Conservation (phyloP, 2,329 filamentous ascomycete genomes). For the Pestalotiopsis sp. region DNA sequence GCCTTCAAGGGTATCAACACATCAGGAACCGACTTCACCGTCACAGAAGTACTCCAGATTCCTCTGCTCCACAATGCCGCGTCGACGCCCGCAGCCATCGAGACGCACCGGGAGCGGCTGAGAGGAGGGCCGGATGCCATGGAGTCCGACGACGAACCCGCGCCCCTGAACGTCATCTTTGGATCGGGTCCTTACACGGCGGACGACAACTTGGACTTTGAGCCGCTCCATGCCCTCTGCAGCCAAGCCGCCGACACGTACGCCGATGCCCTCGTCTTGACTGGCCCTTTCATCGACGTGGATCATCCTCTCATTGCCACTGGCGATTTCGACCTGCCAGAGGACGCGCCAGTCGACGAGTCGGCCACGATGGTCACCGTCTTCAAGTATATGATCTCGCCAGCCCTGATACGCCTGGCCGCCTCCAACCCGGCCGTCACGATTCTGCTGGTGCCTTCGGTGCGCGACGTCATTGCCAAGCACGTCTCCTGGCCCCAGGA, state of each 20-base stretch:
- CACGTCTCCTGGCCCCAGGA: slow-evolving; percentile 68
- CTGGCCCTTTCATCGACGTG: slow-evolving; percentile 86
- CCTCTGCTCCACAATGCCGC: slow-evolving; percentile 76
- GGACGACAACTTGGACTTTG: slow-evolving; percentile 88
- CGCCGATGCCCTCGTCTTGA: slow-evolving; percentile 77
- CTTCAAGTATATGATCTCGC: slow-evolving; percentile 78
- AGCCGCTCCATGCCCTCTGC: slow-evolving; percentile 81
- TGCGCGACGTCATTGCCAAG: slow-evolving; percentile 66
- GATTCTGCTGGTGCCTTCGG: slow-evolving; percentile 80
- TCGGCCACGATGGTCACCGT: slow-evolving; percentile 77
- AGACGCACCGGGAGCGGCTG: slow-evolving; percentile 68
- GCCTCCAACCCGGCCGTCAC: slow-evolving; percentile 72
- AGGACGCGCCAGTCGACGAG: slow-evolving; percentile 65
- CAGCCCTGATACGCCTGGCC: slow-evolving; percentile 69
- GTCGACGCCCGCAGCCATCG: slow-evolving; percentile 64
- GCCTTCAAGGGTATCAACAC: slow-evolving; percentile 85
- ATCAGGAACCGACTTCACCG: slow-evolving; percentile 79
- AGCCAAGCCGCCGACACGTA: slow-evolving; percentile 71
- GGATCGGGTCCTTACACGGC: slow-evolving; percentile 89
- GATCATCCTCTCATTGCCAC: slow-evolving; percentile 86
- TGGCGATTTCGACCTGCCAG: slow-evolving; percentile 76
- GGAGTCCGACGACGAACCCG: slow-evolving; percentile 57
- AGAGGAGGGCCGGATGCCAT: slow-evolving; percentile 63
- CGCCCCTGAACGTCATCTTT: slow-evolving; percentile 75
- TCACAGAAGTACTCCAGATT: slow-evolving; percentile 72